Evolutionary conservation across 371 early-diverging fungal species (phyloP), one percentile per base, ranked within the genome.

Genomic region (Modicella reniformis): DNA sequence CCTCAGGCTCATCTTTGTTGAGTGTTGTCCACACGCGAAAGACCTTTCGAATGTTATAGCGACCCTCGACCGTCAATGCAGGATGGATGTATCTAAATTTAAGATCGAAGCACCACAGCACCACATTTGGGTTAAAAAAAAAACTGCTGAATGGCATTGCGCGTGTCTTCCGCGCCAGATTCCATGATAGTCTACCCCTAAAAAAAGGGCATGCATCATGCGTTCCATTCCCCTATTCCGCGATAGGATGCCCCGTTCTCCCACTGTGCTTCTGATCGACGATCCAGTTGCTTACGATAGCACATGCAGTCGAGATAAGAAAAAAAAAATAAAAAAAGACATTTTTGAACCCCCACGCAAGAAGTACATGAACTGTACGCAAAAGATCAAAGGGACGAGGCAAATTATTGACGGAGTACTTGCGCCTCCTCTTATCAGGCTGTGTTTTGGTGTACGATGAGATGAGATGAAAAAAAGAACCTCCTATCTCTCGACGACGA

Each of bases 11-110:
- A 57, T 75, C 82, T 62, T 84, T 80, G 75, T 89, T 88, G 65
- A 89, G 75, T 2, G 87, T 82, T 29, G 86, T 84, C 89, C 89
- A 89, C 5, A 89, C 87, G 1, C 86, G 83, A 60, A 86, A 89
- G 0, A 89, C 86, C 67, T 86, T 88, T 58, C 86, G 86, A 49
- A 89, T 89, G 54, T 89, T 87, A 41, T 79, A 65, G 7, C 84
- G 81, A 5, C 89, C 89, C 29, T 86, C 77, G 47, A 85, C 84
- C n/a, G 83, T 85, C 80, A 89, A 80, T 51, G 87, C 74, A 23
- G 89, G 88, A 44, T 87, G 87, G 25, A 77, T 29, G 56, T 77
- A 77, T 65, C 79, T 77, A 72, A 48, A 25, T 26, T 25, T 50
- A 9, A 26, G 10, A 6, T 7, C 41, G 10, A 51, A 65, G 23